Evolutionary conservation across 805 yeast species (phyloP), one percentile per base, ranked within the genome.

Genomic region (Saccharomycopsis capsularis): DNA sequence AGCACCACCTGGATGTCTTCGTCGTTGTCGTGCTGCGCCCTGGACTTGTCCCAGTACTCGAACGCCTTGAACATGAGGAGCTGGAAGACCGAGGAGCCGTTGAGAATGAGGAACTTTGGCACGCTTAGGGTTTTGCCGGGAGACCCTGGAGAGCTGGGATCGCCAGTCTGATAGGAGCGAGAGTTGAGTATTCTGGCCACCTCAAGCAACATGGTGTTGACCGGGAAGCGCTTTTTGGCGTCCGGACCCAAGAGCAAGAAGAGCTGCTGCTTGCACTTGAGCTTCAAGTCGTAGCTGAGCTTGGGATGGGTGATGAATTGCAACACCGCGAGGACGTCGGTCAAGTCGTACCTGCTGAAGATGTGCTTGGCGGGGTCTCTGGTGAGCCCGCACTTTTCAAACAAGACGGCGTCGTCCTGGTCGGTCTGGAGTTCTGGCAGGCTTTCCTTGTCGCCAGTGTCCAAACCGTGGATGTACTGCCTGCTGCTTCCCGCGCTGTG

Each of bases 41-140:
- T 19, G 4, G 53, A 49, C 15, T 46, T 32, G 25, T 35, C 25
- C 55, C 55, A 52, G 36, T 52, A 52, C 9, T 38, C 34, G 11
- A 52, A 41, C 1, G 54, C 32, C 34, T 50, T 49, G 2, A 32
- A 23, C 23, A 52, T 16, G 3, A 52, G 23, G 18, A 35, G 11
- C 3, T 40, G 19, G 7, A 36, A 30, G 13, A 52, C 25, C 19
- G 46, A 42, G 42, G 45, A 44, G 18, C 43, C 43, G 21, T 45
- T 49, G 19, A 34, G 13, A 29, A 29, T 29, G 19, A 34, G 19
- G 19, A 34, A 34, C n/a, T 34, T 34, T 6, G 19, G 6, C 5
- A 13, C 38, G 6, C 5, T n/a, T 29, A 29, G 11, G 13, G 32
- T 29, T 29, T 29, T 29, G 32, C 32, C 13, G 32, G 7, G 7